These are phyloP conservation scores for Heterobasidion irregulare DNA, from an alignment of 1,284 basidiomycete species.

Conservation along the genomic window DNA sequence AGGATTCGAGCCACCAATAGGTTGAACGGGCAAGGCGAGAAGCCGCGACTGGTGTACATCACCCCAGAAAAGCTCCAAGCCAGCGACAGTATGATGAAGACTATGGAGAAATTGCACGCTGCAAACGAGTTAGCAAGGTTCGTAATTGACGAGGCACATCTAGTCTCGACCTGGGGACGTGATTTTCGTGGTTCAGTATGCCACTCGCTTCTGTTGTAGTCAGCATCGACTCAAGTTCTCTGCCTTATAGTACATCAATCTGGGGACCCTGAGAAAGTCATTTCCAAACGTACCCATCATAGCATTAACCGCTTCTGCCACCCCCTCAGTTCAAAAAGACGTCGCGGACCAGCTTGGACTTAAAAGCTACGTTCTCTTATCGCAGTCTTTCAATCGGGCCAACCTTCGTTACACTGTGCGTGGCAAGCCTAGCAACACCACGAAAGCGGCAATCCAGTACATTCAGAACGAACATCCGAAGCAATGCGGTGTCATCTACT, in stretches of 20 bases:
- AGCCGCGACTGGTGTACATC: conserved; percentile 75
- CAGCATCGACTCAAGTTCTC: conserved; percentile 9
- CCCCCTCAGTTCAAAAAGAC: conserved; percentile 68
- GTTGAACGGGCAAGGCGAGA: conserved; percentile 29
- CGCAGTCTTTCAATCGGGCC: conserved; percentile 87
- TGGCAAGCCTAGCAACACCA: conserved; percentile 47
- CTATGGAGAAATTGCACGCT: conserved; percentile 53
- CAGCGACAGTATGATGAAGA: conserved; percentile 45
- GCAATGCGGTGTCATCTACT: conserved; percentile 87
- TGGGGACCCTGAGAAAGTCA: conserved; percentile 62
- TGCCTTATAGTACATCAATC: conserved; percentile 48
- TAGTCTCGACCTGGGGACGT: conserved; percentile 84
- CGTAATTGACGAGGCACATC: conserved; percentile 96
- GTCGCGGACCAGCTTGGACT: conserved; percentile 73
- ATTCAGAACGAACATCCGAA: conserved; percentile 53
- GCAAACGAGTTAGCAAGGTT: conserved; percentile 72
- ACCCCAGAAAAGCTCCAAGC: conserved; percentile 86
- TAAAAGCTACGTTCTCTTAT: conserved; percentile 48
- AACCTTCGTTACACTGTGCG: conserved; percentile 83
- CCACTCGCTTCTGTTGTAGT: conserved; percentile 2
- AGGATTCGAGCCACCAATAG: conserved; percentile 29
- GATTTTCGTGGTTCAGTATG: conserved; percentile 73
- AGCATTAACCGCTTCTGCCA: conserved; percentile 94
- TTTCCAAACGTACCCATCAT: conserved; percentile 87
- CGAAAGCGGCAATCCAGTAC: conserved; percentile 61